Evolutionary conservation across 768 basidiomycete species (phyloP).

Genomic region (Mycena sanguinolenta): DNA sequence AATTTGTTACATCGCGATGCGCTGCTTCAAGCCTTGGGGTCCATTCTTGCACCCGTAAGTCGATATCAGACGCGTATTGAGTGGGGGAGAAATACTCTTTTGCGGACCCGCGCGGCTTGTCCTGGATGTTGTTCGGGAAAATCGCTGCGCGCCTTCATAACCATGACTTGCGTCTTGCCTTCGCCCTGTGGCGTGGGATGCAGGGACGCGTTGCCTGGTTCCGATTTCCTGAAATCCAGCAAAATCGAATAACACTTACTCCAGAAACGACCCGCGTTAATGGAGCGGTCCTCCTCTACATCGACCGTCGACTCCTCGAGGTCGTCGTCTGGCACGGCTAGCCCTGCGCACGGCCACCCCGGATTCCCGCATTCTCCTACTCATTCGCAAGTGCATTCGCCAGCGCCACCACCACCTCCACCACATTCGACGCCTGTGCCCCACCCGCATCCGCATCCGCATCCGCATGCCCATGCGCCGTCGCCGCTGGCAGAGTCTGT

Average conservation of each 20-base stretch:
- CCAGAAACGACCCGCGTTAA: conserved; percentile 62
- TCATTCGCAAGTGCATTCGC: conserved; percentile 36
- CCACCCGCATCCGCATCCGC: conserved; percentile 42
- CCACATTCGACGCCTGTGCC: conserved; percentile 29
- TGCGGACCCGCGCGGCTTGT: neutral
- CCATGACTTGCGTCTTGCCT: neutral
- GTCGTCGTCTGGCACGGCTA: conserved; percentile 65
- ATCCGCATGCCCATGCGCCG: conserved; percentile 30
- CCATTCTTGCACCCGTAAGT: conserved; percentile 72
- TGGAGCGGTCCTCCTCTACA: conserved; percentile 34
- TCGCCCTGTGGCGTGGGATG: neutral
- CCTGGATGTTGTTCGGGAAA: neutral
- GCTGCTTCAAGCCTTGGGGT: conserved; percentile 69
- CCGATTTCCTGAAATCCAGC: conserved; percentile 18
- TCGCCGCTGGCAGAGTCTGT: conserved; percentile 22
- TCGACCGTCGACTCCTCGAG: conserved; percentile 53
- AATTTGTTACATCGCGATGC: conserved; percentile 62
- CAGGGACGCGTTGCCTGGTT: conserved; percentile 26
- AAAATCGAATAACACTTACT: conserved; percentile 12
- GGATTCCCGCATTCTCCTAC: conserved; percentile 43
- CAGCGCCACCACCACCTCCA: conserved; percentile 16
- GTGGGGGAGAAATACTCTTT: neutral
- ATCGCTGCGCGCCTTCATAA: neutral
- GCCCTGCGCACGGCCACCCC: conserved; percentile 53
- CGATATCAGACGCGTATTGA: conserved; percentile 12